Conservation (phyloP, 106 monocot species). For the Phalaenopsis equestris region DNA sequence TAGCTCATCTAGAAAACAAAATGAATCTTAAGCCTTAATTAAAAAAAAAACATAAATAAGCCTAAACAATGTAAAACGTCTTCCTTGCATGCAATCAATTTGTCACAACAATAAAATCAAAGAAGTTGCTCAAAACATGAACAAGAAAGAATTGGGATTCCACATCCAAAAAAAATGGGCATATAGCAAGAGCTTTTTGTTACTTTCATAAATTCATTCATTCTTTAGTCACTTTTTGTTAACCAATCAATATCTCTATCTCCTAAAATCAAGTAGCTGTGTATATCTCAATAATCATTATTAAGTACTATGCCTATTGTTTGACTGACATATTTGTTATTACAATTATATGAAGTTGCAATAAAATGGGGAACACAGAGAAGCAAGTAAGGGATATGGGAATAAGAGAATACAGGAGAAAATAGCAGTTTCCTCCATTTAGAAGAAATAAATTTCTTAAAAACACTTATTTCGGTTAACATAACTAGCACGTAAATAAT, state of each 20-base stretch:
- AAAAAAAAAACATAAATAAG: background rate
- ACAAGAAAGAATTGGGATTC: background rate
- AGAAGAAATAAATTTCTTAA: background rate
- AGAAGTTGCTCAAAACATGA: background rate
- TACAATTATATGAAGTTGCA: background rate
- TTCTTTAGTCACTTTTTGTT: background rate
- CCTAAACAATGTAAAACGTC: background rate
- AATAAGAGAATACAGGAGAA: background rate
- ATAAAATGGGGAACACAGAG: background rate
- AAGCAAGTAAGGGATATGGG: background rate
- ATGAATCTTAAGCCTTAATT: background rate
- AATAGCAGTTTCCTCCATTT: background rate
- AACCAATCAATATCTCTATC: background rate
- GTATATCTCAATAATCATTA: background rate
- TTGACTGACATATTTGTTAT: background rate
- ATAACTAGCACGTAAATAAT: background rate
- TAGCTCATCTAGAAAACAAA: background rate
- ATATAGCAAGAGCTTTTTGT: background rate
- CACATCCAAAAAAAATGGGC: background rate
- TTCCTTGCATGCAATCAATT: background rate
- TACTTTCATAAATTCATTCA: background rate
- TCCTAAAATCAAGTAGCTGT: background rate
- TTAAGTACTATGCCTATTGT: background rate
- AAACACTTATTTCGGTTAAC: background rate
- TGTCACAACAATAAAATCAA: background rate